Percentiles rank a stretch among this genome's conserved stretches.
Evolutionary conservation across 257 asterid genomes (phyloP).

Genomic region (Penstemon barbatus): DNA sequence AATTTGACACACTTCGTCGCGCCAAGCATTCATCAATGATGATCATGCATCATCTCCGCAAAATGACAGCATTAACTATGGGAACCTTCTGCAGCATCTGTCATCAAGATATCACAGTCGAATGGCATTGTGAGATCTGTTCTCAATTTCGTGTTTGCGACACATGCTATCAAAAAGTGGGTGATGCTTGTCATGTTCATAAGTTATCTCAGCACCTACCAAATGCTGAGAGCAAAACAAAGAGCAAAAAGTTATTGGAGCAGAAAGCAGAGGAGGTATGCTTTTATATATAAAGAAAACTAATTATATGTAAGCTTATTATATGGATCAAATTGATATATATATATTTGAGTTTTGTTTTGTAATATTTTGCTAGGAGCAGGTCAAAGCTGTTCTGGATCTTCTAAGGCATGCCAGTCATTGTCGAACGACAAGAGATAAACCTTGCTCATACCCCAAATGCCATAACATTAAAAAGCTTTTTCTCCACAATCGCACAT

Average conservation of each 20-base stretch:
- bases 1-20: slow-evolving; percentile 66
- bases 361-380: slow-evolving; percentile 12
- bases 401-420: slow-evolving; percentile 44
- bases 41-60: slow-evolving; percentile 64
- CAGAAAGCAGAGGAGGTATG: slow-evolving; percentile 26
- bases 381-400: slow-evolving; percentile 36
- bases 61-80: slow-evolving; percentile 20
- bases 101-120: slow-evolving; percentile 30
- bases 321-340: too few relatives aligned
- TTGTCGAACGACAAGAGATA: slow-evolving; percentile 34
- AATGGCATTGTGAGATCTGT: slow-evolving; percentile 46
- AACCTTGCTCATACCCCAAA: slow-evolving; percentile 40
- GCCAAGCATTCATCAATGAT: slow-evolving; percentile 91
- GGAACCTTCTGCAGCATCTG: slow-evolving; percentile 39
- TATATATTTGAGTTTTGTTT: too few relatives aligned
- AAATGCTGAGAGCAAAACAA: slow-evolving; percentile 17
- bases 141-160: slow-evolving; percentile 40
- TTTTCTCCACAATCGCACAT: slow-evolving; percentile 38
- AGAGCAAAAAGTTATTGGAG: slow-evolving; percentile 27
- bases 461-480: slow-evolving; percentile 37
- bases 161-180: slow-evolving; percentile 38
- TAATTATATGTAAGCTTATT: too few relatives aligned
- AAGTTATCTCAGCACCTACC: slow-evolving; percentile 23
- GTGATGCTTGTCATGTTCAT: slow-evolving; percentile 35
- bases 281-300: too few relatives aligned